Conservation (phyloP, 2,329 filamentous ascomycete species). For the Exophiala oligosperma region DNA sequence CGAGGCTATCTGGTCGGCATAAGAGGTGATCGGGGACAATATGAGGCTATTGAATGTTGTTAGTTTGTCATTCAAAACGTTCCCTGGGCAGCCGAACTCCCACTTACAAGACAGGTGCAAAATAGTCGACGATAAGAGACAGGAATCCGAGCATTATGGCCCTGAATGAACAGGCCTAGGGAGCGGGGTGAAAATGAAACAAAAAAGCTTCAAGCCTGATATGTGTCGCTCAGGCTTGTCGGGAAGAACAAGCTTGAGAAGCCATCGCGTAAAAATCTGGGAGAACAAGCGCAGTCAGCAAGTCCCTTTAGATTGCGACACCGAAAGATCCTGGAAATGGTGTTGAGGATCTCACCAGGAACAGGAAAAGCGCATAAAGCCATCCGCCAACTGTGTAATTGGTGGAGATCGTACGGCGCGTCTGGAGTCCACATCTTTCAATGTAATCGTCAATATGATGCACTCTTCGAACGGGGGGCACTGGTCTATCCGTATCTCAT, state of each 20-base stretch:
- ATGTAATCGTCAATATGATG: neutral
- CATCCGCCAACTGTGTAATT: neutral
- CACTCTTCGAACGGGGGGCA: too few relatives aligned
- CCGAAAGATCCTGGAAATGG: constrained; percentile 2
- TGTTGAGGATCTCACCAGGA: neutral
- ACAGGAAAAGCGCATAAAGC: neutral
- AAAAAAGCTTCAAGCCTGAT: neutral
- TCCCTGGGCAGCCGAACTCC: constrained; percentile 5
- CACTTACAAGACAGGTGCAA: constrained; percentile 50
- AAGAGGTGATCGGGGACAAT: constrained; percentile 63
- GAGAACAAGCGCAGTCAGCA: constrained; percentile 7
- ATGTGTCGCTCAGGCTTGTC: neutral
- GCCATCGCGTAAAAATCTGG: neutral
- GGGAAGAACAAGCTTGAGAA: neutral
- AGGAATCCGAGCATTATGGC: constrained; percentile 16
- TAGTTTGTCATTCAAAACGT: neutral
- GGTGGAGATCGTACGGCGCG: neutral
- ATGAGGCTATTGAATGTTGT: constrained; percentile 49
- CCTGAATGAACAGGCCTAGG: too few relatives aligned
- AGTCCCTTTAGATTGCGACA: neutral
- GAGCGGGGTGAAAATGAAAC: too few relatives aligned
- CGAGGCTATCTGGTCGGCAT: constrained; percentile 66
- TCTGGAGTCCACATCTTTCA: neutral
- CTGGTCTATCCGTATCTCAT: too few relatives aligned
- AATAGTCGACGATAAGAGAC: constrained; percentile 43